These are phyloP conservation scores for Trichosanthes truncata DNA, from an alignment of 306 rosid species.

Conservation along the genomic window DNA sequence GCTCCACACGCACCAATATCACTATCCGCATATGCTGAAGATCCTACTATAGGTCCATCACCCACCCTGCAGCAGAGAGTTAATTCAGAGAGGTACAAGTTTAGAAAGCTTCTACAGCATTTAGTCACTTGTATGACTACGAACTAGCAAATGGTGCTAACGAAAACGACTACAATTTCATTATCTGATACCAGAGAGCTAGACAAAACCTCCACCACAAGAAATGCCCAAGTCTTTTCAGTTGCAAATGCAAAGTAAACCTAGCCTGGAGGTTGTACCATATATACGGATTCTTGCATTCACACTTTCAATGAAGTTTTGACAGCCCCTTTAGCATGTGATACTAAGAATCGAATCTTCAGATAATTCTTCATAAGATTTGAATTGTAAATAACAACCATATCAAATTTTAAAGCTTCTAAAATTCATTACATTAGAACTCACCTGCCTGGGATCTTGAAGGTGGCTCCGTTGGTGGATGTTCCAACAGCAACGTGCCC, in stretches of 20 bases:
- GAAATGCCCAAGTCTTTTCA: neutral
- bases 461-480: constrained; percentile 90
- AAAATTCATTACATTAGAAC: neutral
- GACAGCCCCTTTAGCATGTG: neutral
- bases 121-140: neutral
- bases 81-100: neutral
- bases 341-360: neutral
- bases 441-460: constrained; percentile 95
- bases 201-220: neutral
- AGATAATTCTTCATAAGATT: neutral
- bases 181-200: neutral
- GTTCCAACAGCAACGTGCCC: constrained; percentile 89
- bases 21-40: constrained; percentile 67
- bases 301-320: neutral
- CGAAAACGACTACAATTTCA: neutral
- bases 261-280: neutral
- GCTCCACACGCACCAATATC: constrained; percentile 94
- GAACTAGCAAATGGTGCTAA: neutral
- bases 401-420: neutral
- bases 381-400: neutral
- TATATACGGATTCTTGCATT: neutral
- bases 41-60: constrained; percentile 86
- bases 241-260: neutral
- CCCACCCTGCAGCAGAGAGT: constrained; percentile 58
- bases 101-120: neutral